A percentile compares a stretch with the other conserved stretches of the same genome.
Evolutionary conservation across 306 rosid species (phyloP).

Genomic region (Inga oerstediana): DNA sequence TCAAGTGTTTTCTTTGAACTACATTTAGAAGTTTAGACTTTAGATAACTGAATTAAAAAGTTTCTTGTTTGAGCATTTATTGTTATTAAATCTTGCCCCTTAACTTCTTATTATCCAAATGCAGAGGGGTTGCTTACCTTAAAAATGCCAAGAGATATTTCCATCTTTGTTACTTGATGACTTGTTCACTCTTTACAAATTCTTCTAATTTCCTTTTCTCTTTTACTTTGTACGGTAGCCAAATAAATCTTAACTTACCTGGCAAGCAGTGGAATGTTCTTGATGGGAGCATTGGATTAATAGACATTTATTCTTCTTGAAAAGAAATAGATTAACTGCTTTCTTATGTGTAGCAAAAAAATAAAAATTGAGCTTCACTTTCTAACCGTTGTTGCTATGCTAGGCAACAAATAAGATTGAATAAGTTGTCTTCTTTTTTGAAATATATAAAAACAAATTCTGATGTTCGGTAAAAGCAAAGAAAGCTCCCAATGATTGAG

Average conservation of each 20-base stretch:
- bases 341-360: not conserved
- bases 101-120: not conserved
- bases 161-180: slow-evolving; percentile 1
- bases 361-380: not conserved
- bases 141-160: slow-evolving; percentile 3
- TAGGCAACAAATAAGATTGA: not conserved
- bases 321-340: not conserved
- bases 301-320: not conserved
- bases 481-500: not conserved
- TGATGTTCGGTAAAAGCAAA: not conserved
- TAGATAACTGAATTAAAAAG: not conserved
- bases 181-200: not conserved
- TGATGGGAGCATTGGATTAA: not conserved
- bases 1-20: not conserved
- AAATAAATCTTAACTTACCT: not conserved
- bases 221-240: not conserved
- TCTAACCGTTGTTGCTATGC: not conserved
- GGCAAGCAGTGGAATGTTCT: not conserved
- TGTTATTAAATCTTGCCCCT: not conserved
- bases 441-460: not conserved
- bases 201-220: not conserved
- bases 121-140: slow-evolving; percentile 1
- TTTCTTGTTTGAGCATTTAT: not conserved
- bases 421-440: not conserved
- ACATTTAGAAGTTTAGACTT: not conserved